Evolutionary conservation across 805 yeast genomes (phyloP), one percentile per base, ranked within the genome.

Genomic region (Wickerhamiella kazuoi): DNA sequence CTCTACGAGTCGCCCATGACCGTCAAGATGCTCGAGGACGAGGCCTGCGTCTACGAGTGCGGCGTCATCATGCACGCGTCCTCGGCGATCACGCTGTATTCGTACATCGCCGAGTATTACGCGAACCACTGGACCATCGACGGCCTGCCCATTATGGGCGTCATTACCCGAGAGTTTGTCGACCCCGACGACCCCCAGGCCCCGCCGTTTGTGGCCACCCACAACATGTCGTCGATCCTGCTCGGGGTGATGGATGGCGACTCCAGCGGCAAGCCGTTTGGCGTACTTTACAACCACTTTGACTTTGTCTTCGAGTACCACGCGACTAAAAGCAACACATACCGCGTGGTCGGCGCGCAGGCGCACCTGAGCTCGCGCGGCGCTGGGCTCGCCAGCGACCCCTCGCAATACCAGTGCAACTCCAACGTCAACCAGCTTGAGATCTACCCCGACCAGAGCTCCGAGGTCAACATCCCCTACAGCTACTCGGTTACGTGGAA

Each of bases 51-150:
- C 39, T 48, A 55, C n/a, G 62, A 86, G 39, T 90, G 98, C 61
- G 50, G 67, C 16, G 50, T 67, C 2, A 48, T 44, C 2, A 83
- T 80, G 55, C 67, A 77, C 30, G 67, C 69, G 23, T 57, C 70
- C 1, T 94, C 83, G 53, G 69, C 81, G 3, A 65, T 67, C 4
- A 86, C 87, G 53, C 79, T 86, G 36, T 76, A 77, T 54, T 69
- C 79, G 50, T 71, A 79, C 51, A 79, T 90, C 48, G 68, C 75
- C 47, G 82, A 86, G 36, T 86, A 84, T 2, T 90, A 81, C 57
- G 72, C 69, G 53, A 81, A 82, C 59, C 87, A 87, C 56, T 87
- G 97, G 97, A 65, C 86, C 39, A 63, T 90, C 41, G 98, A 90
- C 56, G 96, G 96, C 2, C 71, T 90, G 49, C 98, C 98, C 9